A percentile compares a stretch with the other conserved stretches of the same genome.
Evolutionary conservation across 139 green algal genomes (phyloP).

Genomic region (Volvox africanus): DNA sequence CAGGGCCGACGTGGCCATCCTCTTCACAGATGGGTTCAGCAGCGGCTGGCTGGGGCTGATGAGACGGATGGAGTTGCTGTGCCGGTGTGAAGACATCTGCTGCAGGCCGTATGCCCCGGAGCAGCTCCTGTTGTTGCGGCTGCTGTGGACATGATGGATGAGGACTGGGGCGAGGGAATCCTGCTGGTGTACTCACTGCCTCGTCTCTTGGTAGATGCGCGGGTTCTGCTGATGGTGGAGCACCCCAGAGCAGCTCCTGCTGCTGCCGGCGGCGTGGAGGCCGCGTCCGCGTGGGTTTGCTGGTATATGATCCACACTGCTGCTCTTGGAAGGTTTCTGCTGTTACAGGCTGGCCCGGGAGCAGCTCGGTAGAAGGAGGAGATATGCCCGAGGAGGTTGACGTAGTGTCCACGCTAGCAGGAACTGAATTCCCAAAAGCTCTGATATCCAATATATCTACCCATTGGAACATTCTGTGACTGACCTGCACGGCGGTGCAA

Average conservation of each 20-base stretch:
- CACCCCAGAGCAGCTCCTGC: conserved; percentile 24
- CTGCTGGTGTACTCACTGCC: not conserved
- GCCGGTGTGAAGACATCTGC: not conserved
- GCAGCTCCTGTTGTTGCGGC: not conserved
- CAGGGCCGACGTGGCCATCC: not conserved
- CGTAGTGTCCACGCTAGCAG: no score
- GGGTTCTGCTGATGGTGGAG: not conserved
- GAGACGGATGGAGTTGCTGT: not conserved
- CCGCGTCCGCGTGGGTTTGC: not conserved
- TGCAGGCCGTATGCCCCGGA: not conserved
- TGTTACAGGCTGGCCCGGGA: no score
- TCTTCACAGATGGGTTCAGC: not conserved
- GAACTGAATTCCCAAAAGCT: no score
- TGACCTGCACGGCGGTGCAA: no score
- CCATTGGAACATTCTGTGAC: no score
- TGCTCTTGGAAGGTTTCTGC: no score
- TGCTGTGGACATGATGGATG: not conserved
- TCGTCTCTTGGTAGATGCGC: not conserved
- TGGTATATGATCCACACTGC: not conserved
- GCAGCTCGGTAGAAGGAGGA: no score
- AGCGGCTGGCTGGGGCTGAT: not conserved
- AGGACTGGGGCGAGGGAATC: not conserved
- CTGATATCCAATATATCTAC: no score
- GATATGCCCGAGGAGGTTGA: no score
- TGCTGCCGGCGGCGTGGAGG: conserved; percentile 18